A percentile compares a stretch with the other conserved stretches of the same genome.
Conservation (phyloP, 2,329 filamentous ascomycete species). For the Amphichorda felina region DNA sequence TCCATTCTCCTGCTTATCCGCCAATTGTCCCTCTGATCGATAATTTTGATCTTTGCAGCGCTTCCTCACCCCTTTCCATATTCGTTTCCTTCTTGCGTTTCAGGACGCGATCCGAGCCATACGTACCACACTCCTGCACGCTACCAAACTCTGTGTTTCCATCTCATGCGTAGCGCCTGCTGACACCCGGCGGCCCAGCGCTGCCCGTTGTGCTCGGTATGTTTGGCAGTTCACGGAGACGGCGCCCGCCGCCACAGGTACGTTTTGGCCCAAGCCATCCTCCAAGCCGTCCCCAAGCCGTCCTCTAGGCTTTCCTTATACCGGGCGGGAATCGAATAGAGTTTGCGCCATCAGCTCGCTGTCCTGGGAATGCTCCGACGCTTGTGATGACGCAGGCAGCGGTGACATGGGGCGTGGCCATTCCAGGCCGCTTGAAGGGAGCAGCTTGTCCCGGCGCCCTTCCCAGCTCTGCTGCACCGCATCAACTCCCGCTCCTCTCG, state of each 20-base stretch:
- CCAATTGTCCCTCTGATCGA: too few species aligned
- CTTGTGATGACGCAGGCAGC: conserved; percentile 2
- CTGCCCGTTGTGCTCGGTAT: conserved; percentile 4
- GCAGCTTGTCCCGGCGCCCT: too few species aligned
- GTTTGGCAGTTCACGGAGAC: conserved; percentile 9
- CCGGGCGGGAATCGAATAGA: conserved; percentile 1
- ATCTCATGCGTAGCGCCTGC: background rate
- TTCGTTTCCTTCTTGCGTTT: too few species aligned
- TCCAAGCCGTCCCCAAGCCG: too few species aligned
- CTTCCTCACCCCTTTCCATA: too few species aligned
- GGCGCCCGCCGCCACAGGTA: conserved; percentile 7
- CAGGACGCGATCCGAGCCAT: too few species aligned
- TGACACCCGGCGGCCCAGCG: background rate
- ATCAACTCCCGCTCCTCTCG: background rate
- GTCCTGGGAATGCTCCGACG: background rate
- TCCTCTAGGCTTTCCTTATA: too few species aligned
- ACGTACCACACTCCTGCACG: too few species aligned
- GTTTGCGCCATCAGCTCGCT: conserved; percentile 3
- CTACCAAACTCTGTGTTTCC: background rate
- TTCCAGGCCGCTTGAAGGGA: too few species aligned
- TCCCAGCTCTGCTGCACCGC: background rate
- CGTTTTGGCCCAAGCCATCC: conserved; percentile 4
- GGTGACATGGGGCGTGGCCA: too few species aligned
- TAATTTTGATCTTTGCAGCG: too few species aligned
- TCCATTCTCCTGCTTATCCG: too few species aligned